Conservation (phyloP, 345 rosid species). For the Iberis pinnata region DNA sequence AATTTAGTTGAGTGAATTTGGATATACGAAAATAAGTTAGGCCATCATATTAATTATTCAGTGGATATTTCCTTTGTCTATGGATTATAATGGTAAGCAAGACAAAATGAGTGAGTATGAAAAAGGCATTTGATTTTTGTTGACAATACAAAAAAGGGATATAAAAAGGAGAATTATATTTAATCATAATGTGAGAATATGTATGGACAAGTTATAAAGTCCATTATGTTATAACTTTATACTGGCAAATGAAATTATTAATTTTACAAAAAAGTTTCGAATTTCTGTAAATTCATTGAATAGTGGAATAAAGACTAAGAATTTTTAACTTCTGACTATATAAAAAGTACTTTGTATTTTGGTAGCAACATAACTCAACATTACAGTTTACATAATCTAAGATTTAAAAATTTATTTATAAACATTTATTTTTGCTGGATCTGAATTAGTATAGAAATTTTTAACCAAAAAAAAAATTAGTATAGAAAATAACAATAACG, state of each 20-base stretch:
- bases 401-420: too few relatives aligned
- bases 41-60: conserved; percentile 14
- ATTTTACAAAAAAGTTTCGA: conserved; percentile 8
- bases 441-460: too few relatives aligned
- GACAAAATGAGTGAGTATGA: conserved; percentile 35
- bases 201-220: conserved; percentile 30
- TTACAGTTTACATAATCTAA: too few relatives aligned
- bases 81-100: conserved; percentile 25
- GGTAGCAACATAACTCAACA: too few relatives aligned
- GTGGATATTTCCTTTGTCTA: conserved; percentile 18
- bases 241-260: conserved; percentile 26
- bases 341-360: too few relatives aligned
- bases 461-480: too few relatives aligned
- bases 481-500: too few relatives aligned
- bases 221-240: conserved; percentile 26
- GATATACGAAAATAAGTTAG: conserved; percentile 19
- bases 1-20: not conserved
- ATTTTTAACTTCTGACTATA: too few relatives aligned
- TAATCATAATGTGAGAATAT: conserved; percentile 33
- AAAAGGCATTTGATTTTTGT: conserved; percentile 45
- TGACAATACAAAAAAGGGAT: conserved; percentile 33
- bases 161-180: conserved; percentile 17
- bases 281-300: not conserved
- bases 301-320: too few relatives aligned
- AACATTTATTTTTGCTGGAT: too few relatives aligned